Evolutionary conservation across 2,329 filamentous ascomycete genomes (phyloP).

Genomic region (Paecilomyces variotii): DNA sequence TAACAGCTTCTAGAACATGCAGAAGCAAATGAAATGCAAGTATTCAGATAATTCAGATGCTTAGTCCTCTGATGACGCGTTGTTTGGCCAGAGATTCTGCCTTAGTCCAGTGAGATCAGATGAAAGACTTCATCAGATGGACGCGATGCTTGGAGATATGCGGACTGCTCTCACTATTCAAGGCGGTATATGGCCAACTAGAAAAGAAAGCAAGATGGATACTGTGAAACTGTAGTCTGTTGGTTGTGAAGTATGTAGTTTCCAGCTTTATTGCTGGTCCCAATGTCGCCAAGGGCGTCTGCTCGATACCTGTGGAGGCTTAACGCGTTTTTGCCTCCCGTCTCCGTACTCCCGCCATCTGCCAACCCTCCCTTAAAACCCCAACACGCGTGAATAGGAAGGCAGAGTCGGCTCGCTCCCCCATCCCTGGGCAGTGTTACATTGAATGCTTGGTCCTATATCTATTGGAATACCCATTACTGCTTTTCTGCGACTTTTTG

Average conservation of each 20-base stretch:
- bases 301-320: slow-evolving; percentile 2
- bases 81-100: neutral
- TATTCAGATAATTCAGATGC: neutral
- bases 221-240: neutral
- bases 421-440: neutral
- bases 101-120: neutral
- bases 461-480: neutral
- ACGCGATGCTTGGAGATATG: neutral
- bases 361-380: slow-evolving; percentile 3
- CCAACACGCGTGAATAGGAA: neutral
- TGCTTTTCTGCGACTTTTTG: neutral
- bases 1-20: neutral
- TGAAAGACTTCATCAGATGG: neutral
- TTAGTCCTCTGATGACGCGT: neutral
- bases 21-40: neutral
- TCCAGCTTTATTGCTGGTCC: neutral
- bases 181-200: neutral
- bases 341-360: slow-evolving; percentile 5
- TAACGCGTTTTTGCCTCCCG: slow-evolving; percentile 9
- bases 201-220: neutral
- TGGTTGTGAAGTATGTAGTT: neutral
- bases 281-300: neutral
- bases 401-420: neutral
- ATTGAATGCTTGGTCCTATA: neutral
- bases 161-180: neutral